A percentile compares a stretch with the other conserved stretches of the same genome.
These are phyloP conservation scores for Dictyostelium firmibasis DNA, from an alignment of 78 protist species.

Conservation along the genomic window DNA sequence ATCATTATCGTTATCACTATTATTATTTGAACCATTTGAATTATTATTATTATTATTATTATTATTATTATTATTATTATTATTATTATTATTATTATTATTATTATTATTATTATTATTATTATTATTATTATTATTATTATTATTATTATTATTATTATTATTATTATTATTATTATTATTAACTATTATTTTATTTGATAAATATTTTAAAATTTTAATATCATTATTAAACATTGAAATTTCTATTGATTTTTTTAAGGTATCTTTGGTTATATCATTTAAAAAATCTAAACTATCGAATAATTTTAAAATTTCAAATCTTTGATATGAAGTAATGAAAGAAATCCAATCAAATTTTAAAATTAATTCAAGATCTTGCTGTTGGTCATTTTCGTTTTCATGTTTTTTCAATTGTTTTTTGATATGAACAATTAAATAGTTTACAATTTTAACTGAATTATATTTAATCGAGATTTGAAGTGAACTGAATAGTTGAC, in stretches of 20 bases:
- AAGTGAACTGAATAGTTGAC: neutral
- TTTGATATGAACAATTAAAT: neutral
- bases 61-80: no score
- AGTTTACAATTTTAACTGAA: neutral
- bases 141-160: no score
- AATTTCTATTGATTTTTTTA: neutral
- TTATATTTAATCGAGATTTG: neutral
- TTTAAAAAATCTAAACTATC: neutral
- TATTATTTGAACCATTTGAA: no score
- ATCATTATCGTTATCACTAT: no score
- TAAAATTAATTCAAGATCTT: neutral
- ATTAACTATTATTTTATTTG: no score
- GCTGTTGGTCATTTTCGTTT: neutral
- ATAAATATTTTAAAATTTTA: neutral
- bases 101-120: no score
- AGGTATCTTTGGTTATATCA: neutral
- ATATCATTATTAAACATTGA: neutral
- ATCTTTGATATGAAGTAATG: neutral
- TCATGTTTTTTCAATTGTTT: neutral
- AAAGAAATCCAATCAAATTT: neutral
- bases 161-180: no score
- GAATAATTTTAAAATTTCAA: neutral
- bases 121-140: no score
- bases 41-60: no score
- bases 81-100: no score